phyloP scores from a whole-genome alignment of 352 stramenopile genomes.

The Globisporangium splendens region DNA sequence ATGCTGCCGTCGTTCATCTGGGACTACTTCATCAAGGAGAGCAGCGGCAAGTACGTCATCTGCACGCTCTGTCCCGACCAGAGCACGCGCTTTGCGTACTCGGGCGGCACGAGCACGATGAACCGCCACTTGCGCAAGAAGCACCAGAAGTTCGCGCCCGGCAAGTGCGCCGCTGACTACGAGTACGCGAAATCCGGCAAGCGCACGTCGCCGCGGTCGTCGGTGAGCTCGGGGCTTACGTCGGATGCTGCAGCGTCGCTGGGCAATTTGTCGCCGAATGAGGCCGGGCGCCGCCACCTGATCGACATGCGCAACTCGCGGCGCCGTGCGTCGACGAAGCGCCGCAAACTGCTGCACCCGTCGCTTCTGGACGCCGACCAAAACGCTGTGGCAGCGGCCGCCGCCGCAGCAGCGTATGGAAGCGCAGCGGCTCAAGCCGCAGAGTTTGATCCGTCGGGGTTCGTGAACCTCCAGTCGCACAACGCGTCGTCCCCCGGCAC shows the following conservation, averaged over 20 bases:
- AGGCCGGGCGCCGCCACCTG: conserved; percentile 43
- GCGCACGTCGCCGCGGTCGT: conserved; percentile 11
- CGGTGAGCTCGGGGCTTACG: conserved; percentile 3
- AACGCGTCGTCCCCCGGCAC: conserved; percentile 16
- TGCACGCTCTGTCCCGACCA: conserved; percentile 69
- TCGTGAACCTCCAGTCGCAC: conserved; percentile 42
- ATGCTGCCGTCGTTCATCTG: conserved; percentile 80
- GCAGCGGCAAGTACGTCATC: conserved; percentile 72
- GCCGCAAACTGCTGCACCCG: conserved; percentile 36
- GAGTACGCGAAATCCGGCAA: conserved; percentile 33
- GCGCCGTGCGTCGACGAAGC: conserved; percentile 37
- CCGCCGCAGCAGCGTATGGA: conserved; percentile 1
- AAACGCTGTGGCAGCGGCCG: conserved; percentile 11
- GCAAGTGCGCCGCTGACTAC: conserved; percentile 74
- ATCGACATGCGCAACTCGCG: conserved; percentile 57
- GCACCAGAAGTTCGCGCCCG: conserved; percentile 74
- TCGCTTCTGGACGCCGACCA: conserved; percentile 28
- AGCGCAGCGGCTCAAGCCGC: not conserved
- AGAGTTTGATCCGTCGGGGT: conserved; percentile 67
- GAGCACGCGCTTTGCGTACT: conserved; percentile 77
- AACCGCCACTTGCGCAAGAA: conserved; percentile 81
- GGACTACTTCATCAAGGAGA: conserved; percentile 82
- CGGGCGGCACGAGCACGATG: conserved; percentile 79
- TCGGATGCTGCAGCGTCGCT: conserved; percentile 24
- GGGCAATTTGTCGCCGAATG: conserved; percentile 42